Evolutionary conservation across 140 eudicot species (phyloP), one percentile per base, ranked within the genome.

Genomic region (Anethum foeniculum): DNA sequence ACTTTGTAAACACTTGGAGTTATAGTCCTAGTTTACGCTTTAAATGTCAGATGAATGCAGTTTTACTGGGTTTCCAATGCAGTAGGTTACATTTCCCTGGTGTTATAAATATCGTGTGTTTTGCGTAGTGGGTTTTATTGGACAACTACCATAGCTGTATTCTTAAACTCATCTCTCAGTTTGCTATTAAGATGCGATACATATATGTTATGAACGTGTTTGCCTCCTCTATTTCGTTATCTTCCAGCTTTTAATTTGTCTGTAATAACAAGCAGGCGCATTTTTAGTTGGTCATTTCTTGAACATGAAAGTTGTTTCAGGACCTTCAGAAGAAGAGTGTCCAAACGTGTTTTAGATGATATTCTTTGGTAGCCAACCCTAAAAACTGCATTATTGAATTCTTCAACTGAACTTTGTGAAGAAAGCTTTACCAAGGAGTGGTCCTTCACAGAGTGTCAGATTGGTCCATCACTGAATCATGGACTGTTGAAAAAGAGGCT

Each of bases 331-430:
- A 41, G 39, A 69, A 69, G n/a, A 34, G 75, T 39, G 48, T 36
- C 36, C 23, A 74, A 74, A 44, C 77, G 77, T 44, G 46, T 74
- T 74, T 4, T 34, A 74, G 30, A 74, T 41, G 78, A 74, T 44
- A 25, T 13, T 3, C 5, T 44, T 41, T 21, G 23, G 74, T 44
- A 74, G 39, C 77, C 16, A 9, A 73, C 77, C 34, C 21, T n/a
- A 19, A 11, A 46, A 23, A 39, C 58, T 28, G 32, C 58, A 44
- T 43, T 74, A 25, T 44, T 74, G 77, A 44, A 74, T 74, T 25
- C 36, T 43, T 13, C 34, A 12, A 25, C 52, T 71, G 48, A 71
- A 7, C 44, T 36, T 6, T 71, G 76, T 34, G 6, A 71, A 38
- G 7, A 16, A 71, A 71, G 47, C 76, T 71, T 36, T 19, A 18